Conservation (phyloP, 139 green algal genomes). For the Choricystis sp. region DNA sequence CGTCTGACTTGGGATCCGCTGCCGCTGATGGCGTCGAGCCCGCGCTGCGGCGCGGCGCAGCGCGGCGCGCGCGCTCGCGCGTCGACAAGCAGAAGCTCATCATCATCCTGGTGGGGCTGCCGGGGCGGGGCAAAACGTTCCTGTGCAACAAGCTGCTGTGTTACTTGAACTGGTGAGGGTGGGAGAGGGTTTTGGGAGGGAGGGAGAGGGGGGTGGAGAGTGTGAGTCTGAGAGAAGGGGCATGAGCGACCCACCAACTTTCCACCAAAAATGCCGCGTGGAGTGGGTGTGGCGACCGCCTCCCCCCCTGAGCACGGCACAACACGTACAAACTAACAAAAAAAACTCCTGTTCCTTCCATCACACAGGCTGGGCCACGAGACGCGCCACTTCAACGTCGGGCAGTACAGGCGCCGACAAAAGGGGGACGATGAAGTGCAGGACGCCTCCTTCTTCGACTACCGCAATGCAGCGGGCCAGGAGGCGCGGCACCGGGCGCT, state of each 20-base stretch:
- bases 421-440: slow-evolving; percentile 29
- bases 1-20: background rate
- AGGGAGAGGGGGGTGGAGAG: background rate
- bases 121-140: slow-evolving; percentile 84
- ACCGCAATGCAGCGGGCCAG: slow-evolving; percentile 51
- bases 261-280: too few relatives aligned
- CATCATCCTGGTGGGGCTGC: slow-evolving; percentile 75
- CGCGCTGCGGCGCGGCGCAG: too few relatives aligned
- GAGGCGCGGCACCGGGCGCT: slow-evolving; percentile 54
- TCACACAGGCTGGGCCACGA: slow-evolving; percentile 82
- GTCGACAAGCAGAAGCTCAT: slow-evolving; percentile 59
- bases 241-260: too few relatives aligned
- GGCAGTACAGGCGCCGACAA: slow-evolving; percentile 57
- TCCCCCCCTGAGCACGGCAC: too few relatives aligned
- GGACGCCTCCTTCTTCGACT: slow-evolving; percentile 75
- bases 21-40: too few relatives aligned
- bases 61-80: background rate
- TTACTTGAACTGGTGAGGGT: slow-evolving; percentile 68
- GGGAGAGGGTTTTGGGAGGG: background rate
- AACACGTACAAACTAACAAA: too few relatives aligned
- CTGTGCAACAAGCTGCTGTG: slow-evolving; percentile 78
- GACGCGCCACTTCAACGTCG: slow-evolving; percentile 92
- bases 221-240: background rate
- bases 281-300: too few relatives aligned
- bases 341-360: too few relatives aligned